Conservation (phyloP, 2,329 filamentous ascomycete genomes). For the Ophiocordyceps camponoti-leonardi region DNA sequence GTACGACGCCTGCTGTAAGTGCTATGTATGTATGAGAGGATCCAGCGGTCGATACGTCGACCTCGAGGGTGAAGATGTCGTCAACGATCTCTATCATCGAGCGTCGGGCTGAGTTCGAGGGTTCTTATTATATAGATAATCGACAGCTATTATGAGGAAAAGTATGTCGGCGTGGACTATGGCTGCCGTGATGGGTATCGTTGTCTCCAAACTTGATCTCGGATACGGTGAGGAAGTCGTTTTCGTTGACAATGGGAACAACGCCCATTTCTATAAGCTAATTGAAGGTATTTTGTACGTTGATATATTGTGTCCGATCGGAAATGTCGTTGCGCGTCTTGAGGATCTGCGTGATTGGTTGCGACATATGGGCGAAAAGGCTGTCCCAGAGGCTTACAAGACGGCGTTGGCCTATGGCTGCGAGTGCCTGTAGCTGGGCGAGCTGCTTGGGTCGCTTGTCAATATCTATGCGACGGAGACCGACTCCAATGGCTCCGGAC, state of each 20-base stretch:
- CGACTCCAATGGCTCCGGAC: slow-evolving; percentile 91
- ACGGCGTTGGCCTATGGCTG: slow-evolving; percentile 88
- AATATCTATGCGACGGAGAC: slow-evolving; percentile 76
- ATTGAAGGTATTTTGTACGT: slow-evolving; percentile 87
- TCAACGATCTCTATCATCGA: slow-evolving; percentile 79
- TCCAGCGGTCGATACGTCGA: slow-evolving; percentile 79
- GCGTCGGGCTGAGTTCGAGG: slow-evolving; percentile 74
- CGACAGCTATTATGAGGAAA: slow-evolving; percentile 97
- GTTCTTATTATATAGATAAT: slow-evolving; percentile 94
- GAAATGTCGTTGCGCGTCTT: slow-evolving; percentile 93
- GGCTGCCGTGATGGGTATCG: slow-evolving; percentile 85
- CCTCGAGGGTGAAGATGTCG: slow-evolving; percentile 66
- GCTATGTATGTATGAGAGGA: no score
- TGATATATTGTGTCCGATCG: slow-evolving; percentile 85
- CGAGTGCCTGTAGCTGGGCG: slow-evolving; percentile 78
- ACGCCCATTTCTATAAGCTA: slow-evolving; percentile 89
- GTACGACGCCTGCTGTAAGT: no score
- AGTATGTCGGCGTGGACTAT: slow-evolving; percentile 96
- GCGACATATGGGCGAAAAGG: slow-evolving; percentile 69
- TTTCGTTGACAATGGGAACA: slow-evolving; percentile 97
- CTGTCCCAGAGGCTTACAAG: slow-evolving; percentile 94
- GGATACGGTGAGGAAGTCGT: slow-evolving; percentile 88
- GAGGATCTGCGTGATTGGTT: slow-evolving; percentile 88
- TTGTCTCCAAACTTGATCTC: slow-evolving; percentile 99
- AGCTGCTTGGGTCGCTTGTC: slow-evolving; percentile 79